Evolutionary conservation across 139 green algal genomes (phyloP), one percentile per base, ranked within the genome.

Genomic region (Spirogloea muscicola): DNA sequence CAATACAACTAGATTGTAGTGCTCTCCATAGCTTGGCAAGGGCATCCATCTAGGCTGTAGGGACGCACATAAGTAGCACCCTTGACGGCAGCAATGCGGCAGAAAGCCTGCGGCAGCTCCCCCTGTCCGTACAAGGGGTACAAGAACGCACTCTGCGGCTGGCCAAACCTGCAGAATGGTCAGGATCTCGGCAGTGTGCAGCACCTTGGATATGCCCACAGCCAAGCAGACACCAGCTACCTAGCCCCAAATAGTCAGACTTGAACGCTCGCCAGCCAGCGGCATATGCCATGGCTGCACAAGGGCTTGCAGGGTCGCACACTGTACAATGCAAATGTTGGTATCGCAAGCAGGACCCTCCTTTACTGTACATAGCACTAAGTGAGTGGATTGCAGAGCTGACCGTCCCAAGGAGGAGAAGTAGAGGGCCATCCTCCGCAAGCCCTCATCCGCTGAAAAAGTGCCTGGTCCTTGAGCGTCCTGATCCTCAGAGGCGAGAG

Each of bases 81-180:
- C 6, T 44, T 78, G 33, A 84, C 77, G 2, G 77, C 77, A 44
- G 76, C 77, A 1, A 72, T 62, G 10, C 77, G 63, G 42, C 77
- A 84, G 49, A 84, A 84, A 29, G 77, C 78, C 60, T 84, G 78
- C 31, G 78, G 63, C 16, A 84, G 10, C 52, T 84, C 76, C 41
- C 51, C 68, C 34, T 62, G 52, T 7, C 77, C 77, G 44, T 84
- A 84, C 4, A 49, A 2, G 38, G 77, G 44, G 41, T 52, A 69
- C 1, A 84, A 41, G 18, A 82, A 25, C 1, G 77, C 77, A 36
- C 77, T 55, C 2, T 38, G 25, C n/a, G 36, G 25, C 41, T 68
- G 74, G 2, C 74, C 74, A 34, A 85, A 84, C 74, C 60, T 83
- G 33, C 72, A 66, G 27, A 80, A 49, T 1, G 34, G 21, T 55